Evolutionary conservation across 2,329 filamentous ascomycete species (phyloP).

Genomic region (Cercospora citrullina): DNA sequence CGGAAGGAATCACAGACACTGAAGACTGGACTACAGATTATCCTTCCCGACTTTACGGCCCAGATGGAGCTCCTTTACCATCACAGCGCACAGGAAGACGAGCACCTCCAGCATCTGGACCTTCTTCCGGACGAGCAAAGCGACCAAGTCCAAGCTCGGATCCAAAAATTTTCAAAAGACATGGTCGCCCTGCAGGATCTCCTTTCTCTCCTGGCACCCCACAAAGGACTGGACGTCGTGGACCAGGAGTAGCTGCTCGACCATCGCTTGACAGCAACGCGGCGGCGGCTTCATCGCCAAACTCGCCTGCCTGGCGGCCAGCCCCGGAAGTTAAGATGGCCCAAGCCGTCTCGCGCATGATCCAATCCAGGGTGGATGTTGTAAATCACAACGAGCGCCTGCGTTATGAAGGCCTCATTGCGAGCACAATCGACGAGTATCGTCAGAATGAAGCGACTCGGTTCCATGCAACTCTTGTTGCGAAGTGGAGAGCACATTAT

Average conservation of each 20-base stretch:
- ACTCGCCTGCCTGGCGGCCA: neutral
- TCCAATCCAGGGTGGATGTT: neutral
- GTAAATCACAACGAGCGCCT: neutral
- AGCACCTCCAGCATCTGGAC: neutral
- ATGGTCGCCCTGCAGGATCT: neutral
- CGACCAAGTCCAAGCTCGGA: neutral
- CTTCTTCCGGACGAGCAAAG: neutral
- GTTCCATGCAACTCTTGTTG: neutral
- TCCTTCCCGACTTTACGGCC: neutral
- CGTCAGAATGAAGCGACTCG: neutral
- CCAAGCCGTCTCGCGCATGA: neutral
- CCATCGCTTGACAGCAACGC: neutral
- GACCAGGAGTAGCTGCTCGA: neutral
- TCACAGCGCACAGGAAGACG: neutral
- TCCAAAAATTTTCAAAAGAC: neutral
- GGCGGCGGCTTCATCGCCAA: neutral
- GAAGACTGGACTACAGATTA: neutral
- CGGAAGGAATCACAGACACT: neutral
- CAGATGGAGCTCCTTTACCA: neutral
- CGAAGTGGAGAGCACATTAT: neutral
- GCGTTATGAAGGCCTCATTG: neutral
- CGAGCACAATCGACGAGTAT: neutral
- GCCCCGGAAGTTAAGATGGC: neutral
- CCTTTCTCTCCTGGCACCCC: neutral
- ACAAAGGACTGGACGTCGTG: neutral